phyloP scores from a whole-genome alignment of 148 eudicot genomes.

The Chenopodium formosanum region DNA sequence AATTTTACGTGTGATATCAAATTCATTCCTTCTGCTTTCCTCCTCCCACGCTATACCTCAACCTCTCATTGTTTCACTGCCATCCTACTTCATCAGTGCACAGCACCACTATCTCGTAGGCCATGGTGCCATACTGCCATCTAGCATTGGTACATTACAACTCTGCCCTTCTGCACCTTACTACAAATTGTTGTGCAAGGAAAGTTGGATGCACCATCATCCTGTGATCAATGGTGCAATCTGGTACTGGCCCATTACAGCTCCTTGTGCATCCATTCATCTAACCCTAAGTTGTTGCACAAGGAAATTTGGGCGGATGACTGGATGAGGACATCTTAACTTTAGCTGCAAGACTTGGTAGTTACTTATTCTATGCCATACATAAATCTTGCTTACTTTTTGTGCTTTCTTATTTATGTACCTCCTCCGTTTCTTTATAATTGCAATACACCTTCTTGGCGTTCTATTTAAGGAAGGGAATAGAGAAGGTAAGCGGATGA shows the following conservation, averaged over 20 bases:
- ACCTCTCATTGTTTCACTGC: background rate
- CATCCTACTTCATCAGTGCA: background rate
- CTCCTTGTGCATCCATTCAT: too few species aligned
- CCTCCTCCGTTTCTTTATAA: too few species aligned
- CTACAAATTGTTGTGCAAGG: background rate
- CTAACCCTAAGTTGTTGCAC: too few species aligned
- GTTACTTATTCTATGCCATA: background rate
- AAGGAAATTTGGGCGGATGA: too few species aligned
- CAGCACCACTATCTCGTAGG: background rate
- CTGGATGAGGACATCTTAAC: background rate
- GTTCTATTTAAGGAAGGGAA: too few species aligned
- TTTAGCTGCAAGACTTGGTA: background rate
- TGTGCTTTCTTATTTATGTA: background rate
- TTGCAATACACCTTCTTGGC: too few species aligned
- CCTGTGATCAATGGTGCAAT: too few species aligned
- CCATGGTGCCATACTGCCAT: background rate
- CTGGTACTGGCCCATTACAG: too few species aligned
- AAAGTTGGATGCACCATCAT: background rate
- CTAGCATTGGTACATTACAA: background rate
- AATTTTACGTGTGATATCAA: background rate
- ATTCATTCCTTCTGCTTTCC: background rate
- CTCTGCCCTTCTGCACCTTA: background rate
- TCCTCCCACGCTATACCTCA: background rate
- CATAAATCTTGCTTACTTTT: background rate
- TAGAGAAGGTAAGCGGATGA: too few species aligned